phyloP scores from a whole-genome alignment of 352 stramenopile genomes.

The Phytophthora crassamura region DNA sequence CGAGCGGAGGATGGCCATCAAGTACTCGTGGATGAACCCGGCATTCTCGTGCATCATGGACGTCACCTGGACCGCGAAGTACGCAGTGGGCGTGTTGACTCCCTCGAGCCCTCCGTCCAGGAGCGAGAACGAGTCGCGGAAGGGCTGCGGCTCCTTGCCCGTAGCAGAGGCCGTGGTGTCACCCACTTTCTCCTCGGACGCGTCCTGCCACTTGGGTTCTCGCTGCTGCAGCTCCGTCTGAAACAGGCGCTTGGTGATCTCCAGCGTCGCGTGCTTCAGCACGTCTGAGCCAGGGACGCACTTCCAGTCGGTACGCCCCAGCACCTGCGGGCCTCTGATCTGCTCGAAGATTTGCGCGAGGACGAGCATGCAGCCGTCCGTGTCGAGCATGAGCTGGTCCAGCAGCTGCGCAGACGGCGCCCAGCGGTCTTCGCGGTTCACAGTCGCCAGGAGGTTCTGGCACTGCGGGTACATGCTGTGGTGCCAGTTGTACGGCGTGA shows the following conservation, averaged over 20 bases:
- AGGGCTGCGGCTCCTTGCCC: slow-evolving; percentile 36
- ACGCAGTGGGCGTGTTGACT: slow-evolving; percentile 35
- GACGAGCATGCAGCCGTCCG: slow-evolving; percentile 50
- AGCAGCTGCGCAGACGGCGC: slow-evolving; percentile 33
- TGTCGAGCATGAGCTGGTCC: slow-evolving; percentile 41
- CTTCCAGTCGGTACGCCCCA: slow-evolving; percentile 69
- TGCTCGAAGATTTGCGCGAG: slow-evolving; percentile 68
- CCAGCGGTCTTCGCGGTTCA: slow-evolving; percentile 61
- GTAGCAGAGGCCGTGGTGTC: slow-evolving; percentile 28
- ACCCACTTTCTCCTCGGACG: slow-evolving; percentile 34
- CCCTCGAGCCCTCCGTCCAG: slow-evolving; percentile 36
- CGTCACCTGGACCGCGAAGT: slow-evolving; percentile 69
- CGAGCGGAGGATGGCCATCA: slow-evolving; percentile 63
- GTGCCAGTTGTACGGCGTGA: slow-evolving; percentile 66
- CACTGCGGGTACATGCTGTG: slow-evolving; percentile 60
- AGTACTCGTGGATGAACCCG: slow-evolving; percentile 59
- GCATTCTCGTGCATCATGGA: slow-evolving; percentile 58
- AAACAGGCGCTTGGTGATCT: slow-evolving; percentile 50
- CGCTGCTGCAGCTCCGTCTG: slow-evolving; percentile 49
- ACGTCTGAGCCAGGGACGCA: slow-evolving; percentile 58
- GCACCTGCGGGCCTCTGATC: slow-evolving; percentile 44
- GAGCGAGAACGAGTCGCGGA: slow-evolving; percentile 52
- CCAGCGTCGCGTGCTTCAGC: slow-evolving; percentile 51
- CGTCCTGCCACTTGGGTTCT: slow-evolving; percentile 44
- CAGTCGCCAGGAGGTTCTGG: slow-evolving; percentile 47